These are phyloP conservation scores for Backusella australiensis DNA, from an alignment of 192 early-diverging fungal species.

Conservation along the genomic window DNA sequence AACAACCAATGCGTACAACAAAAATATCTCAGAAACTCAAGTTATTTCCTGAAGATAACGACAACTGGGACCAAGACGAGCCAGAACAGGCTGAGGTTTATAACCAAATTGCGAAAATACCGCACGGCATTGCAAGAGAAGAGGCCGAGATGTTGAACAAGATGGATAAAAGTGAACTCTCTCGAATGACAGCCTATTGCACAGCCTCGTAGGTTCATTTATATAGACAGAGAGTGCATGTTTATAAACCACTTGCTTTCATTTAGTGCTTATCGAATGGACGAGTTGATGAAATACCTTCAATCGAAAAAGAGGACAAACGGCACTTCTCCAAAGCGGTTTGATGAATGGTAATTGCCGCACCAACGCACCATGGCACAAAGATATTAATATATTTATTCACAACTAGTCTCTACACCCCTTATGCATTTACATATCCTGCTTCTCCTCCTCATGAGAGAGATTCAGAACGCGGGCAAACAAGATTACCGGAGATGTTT, in stretches of 20 bases:
- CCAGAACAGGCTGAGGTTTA: slow-evolving; percentile 57
- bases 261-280: slow-evolving; percentile 65
- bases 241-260: not conserved
- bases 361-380: not conserved
- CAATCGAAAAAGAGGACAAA: slow-evolving; percentile 61
- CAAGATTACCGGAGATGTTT: slow-evolving; percentile 64
- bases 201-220: slow-evolving; percentile 61
- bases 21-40: slow-evolving; percentile 93
- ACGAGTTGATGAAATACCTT: slow-evolving; percentile 73
- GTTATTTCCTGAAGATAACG: slow-evolving; percentile 63
- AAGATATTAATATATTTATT: not conserved
- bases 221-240: not conserved
- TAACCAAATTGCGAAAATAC: slow-evolving; percentile 70
- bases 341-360: slow-evolving; percentile 71
- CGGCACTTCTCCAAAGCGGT: slow-evolving; percentile 67
- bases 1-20: slow-evolving; percentile 81
- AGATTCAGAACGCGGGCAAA: not conserved
- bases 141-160: slow-evolving; percentile 76
- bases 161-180: slow-evolving; percentile 68
- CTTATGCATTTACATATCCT: slow-evolving; percentile 44
- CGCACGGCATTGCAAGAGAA: slow-evolving; percentile 46
- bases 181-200: slow-evolving; percentile 84
- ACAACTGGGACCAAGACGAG: slow-evolving; percentile 55
- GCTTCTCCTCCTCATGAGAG: slow-evolving; percentile 40
- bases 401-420: slow-evolving; percentile 47